Evolutionary conservation across 2,329 filamentous ascomycete species (phyloP).

Genomic region (Neodidymelliopsis sp.): DNA sequence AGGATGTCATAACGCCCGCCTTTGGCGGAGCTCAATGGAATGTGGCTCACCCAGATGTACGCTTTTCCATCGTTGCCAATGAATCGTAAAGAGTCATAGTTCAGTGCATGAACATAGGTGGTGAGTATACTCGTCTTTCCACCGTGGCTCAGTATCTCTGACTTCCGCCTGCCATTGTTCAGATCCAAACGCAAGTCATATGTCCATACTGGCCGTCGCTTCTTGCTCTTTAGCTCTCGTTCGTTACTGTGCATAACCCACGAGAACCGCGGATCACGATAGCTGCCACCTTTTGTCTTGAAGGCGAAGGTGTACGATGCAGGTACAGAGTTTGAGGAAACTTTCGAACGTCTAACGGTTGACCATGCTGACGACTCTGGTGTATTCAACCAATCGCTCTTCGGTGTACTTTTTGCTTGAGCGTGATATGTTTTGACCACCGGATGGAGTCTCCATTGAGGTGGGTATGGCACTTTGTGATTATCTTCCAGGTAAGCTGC

Average conservation of each 20-base stretch:
- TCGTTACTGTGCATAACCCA: slow-evolving; percentile 37
- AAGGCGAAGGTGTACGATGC: slow-evolving; percentile 35
- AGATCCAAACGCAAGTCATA: slow-evolving; percentile 39
- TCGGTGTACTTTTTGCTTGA: slow-evolving; percentile 18
- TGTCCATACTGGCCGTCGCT: slow-evolving; percentile 26
- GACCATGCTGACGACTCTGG: slow-evolving; percentile 34
- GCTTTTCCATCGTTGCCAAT: slow-evolving; percentile 35
- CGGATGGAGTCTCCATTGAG: slow-evolving; percentile 39
- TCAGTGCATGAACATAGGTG: slow-evolving; percentile 41
- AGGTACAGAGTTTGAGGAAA: slow-evolving; percentile 17
- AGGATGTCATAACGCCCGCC: slow-evolving; percentile 40
- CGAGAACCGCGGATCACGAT: slow-evolving; percentile 33
- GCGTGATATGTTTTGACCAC: slow-evolving; percentile 34
- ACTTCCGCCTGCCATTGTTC: slow-evolving; percentile 33
- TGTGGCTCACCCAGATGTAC: slow-evolving; percentile 44
- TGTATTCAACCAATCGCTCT: slow-evolving; percentile 36
- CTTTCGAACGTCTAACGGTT: slow-evolving; percentile 25
- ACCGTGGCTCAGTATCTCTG: slow-evolving; percentile 31
- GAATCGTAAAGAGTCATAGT: slow-evolving; percentile 45
- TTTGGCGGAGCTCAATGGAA: slow-evolving; percentile 30
- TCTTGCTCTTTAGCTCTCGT: slow-evolving; percentile 10
- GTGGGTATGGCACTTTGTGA: slow-evolving; percentile 41
- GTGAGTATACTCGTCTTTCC: slow-evolving; percentile 29
- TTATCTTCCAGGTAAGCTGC: slow-evolving; percentile 38
- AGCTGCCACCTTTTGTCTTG: slow-evolving; percentile 33